Conservation (phyloP, 106 monocot genomes). For the Dendrobium chrysotoxum region DNA sequence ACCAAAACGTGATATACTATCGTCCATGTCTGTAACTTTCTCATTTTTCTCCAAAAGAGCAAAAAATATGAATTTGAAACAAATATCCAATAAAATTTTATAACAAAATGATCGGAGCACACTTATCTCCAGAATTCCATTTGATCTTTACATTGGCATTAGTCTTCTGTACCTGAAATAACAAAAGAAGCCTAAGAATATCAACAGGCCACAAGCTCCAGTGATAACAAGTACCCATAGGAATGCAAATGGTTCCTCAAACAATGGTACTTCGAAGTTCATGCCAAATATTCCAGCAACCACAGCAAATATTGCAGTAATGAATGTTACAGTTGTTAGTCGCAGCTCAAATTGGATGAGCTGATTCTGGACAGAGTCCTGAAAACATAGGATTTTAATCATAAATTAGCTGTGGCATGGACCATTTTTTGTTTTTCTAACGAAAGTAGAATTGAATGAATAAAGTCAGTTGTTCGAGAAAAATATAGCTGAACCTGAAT, state of each 20-base stretch:
- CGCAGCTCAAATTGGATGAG: slow-evolving; percentile 69
- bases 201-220: slow-evolving; percentile 30
- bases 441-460: too few relatives aligned
- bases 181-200: slow-evolving; percentile 51
- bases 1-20: too few relatives aligned
- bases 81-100: too few relatives aligned
- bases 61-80: too few relatives aligned
- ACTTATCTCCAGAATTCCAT: neutral
- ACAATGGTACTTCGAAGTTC: slow-evolving; percentile 57
- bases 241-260: slow-evolving; percentile 47
- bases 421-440: too few relatives aligned
- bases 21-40: too few relatives aligned
- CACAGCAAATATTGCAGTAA: slow-evolving; percentile 58
- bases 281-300: slow-evolving; percentile 68
- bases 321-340: slow-evolving; percentile 56
- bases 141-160: slow-evolving; percentile 40
- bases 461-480: too few relatives aligned
- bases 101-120: too few relatives aligned
- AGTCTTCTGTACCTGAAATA: slow-evolving; percentile 61
- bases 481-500: too few relatives aligned
- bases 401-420: too few relatives aligned
- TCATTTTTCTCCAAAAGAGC: too few relatives aligned
- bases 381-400: slow-evolving; percentile 1
- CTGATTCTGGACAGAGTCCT: slow-evolving; percentile 70
- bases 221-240: slow-evolving; percentile 56